Base-by-base conservation (phyloP, 768 basidiomycete species). In the Dioszegia hungarica region DNA sequence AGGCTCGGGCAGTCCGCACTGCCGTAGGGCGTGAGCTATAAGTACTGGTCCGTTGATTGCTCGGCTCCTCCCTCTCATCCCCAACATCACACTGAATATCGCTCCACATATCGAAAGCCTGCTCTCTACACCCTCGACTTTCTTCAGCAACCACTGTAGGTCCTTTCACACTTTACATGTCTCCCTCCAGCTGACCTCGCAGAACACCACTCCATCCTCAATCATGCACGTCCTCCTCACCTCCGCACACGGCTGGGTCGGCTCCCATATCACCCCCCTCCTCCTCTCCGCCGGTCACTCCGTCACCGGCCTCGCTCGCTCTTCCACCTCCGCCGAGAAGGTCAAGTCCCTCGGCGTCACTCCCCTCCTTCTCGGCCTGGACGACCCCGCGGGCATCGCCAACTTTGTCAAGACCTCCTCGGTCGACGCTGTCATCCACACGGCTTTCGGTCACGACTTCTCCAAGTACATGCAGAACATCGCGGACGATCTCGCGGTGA, bases 191-290 rank as follows among this genome's bases (percentile, higher is more conserved):
- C 31, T 14, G 14, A 33, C n/a, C n/a, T n/a, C 31, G 31, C 31
- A 6, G 6, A 33, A 33, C 31, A 33, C 31, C 31, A 33, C 14
- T 33, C 6, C 31, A 6, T 33, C 6, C 31, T 33, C 31, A 33
- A 33, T 14, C 40, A 67, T 72, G 65, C 60, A 54, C 51, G 63
- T 67, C 31, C 69, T 72, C 47, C 49, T 70, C 24, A 73, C 72
- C 19, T 65, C 67, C 36, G 72, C 57, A 15, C 39, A 61, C 4
- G 72, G 72, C 28, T 70, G 49, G 51, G 53, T 64, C 29, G 62
- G 62, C 5, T 27, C 29, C 9, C 39, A 41, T n/a, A 27, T 64
- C 57, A 37, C 60, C 37, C 39, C 58, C 17, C 31, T 53, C 29
- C 54, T 63, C 24, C 29, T 62, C 27, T 31, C 33, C 0, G 38